Conservation (phyloP, 139 green algal genomes). For the Chlamydomonas eustigma region DNA sequence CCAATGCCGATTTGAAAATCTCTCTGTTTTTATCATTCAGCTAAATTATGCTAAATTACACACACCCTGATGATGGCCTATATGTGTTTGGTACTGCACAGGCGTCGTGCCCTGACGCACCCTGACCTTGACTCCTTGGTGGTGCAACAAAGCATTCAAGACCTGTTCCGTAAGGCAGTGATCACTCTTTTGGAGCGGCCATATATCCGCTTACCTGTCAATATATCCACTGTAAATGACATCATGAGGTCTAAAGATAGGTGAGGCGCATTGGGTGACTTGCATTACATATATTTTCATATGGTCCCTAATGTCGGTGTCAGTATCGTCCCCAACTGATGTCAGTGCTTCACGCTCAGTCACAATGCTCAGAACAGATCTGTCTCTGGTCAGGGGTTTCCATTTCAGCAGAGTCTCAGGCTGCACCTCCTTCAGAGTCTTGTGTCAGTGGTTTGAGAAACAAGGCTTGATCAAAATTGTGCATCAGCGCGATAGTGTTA, state of each 20-base stretch:
- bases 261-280: not conserved
- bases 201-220: not conserved
- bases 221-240: conserved; percentile 10
- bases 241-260: not conserved
- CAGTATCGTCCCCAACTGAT: too few relatives aligned
- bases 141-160: not conserved
- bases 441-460: conserved; percentile 12
- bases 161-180: not conserved
- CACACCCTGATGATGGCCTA: too few relatives aligned
- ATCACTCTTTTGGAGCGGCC: not conserved
- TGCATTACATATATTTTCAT: too few relatives aligned
- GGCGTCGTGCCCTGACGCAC: not conserved
- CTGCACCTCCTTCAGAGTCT: not conserved
- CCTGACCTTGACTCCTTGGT: not conserved
- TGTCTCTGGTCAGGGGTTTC: not conserved
- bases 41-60: too few relatives aligned
- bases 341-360: not conserved
- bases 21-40: too few relatives aligned
- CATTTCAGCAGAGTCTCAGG: not conserved
- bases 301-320: too few relatives aligned
- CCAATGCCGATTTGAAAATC: too few relatives aligned
- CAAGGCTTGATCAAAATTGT: not conserved
- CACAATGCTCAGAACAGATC: not conserved
- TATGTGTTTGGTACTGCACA: too few relatives aligned
- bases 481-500: not conserved